Evolutionary conservation across 345 rosid genomes (phyloP).

Genomic region (Linum tenue): DNA sequence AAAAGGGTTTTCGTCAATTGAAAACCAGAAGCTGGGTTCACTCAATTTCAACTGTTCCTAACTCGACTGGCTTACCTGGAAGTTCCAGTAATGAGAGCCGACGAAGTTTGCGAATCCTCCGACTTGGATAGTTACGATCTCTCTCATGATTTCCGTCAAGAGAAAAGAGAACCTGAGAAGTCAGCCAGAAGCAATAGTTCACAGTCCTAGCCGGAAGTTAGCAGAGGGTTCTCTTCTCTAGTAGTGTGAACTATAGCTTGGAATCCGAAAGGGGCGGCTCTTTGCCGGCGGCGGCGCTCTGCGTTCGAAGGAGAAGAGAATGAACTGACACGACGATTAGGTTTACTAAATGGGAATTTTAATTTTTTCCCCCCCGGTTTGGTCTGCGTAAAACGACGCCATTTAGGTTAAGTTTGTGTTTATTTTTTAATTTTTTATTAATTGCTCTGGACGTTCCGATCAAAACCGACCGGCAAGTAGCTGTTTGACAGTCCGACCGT

Average conservation of each 20-base stretch:
- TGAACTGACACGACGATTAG: neutral
- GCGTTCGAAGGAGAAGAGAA: neutral
- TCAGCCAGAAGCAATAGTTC: neutral
- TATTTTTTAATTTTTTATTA: too few relatives aligned
- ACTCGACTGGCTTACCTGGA: conserved; percentile 44
- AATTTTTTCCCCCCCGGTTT: too few relatives aligned
- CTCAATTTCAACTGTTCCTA: neutral
- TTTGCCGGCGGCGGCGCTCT: conserved; percentile 4
- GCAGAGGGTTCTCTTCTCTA: neutral
- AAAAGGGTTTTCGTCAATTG: neutral
- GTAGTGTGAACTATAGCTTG: neutral
- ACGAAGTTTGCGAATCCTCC: conserved; percentile 81
- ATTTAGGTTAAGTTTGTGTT: too few relatives aligned
- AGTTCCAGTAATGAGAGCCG: conserved; percentile 99
- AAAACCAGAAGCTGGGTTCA: neutral
- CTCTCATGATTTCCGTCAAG: conserved; percentile 43
- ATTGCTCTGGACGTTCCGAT: too few relatives aligned
- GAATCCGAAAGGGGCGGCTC: too few relatives aligned
- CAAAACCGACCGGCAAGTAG: too few relatives aligned
- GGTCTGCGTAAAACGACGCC: too few relatives aligned
- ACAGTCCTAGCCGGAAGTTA: neutral
- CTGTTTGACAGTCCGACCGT: too few relatives aligned
- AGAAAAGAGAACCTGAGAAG: neutral
- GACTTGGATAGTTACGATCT: conserved; percentile 71
- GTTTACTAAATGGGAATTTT: too few relatives aligned